A percentile compares a stretch with the other conserved stretches of the same genome.
Evolutionary conservation across 2,329 filamentous ascomycete genomes (phyloP).

Genomic region (Penicillium glabrum): DNA sequence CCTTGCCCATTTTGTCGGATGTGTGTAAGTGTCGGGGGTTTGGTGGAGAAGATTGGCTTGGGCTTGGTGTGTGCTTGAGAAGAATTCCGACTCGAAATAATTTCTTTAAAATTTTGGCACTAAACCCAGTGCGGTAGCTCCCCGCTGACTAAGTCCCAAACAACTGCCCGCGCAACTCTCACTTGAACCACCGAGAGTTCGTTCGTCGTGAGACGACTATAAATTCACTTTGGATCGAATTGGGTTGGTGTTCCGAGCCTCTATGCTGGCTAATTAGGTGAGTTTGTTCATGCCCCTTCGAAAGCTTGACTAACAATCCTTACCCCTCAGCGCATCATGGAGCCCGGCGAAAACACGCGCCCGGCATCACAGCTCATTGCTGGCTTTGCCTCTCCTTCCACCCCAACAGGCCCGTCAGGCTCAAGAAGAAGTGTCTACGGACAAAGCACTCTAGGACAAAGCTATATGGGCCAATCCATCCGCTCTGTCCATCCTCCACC

Average conservation of each 20-base stretch:
- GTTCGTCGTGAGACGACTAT: background rate
- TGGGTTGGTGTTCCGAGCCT: background rate
- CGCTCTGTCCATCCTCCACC: constrained; percentile 36
- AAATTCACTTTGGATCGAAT: background rate
- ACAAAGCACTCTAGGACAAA: constrained; percentile 30
- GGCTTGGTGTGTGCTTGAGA: constrained; percentile 19
- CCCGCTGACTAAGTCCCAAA: constrained; percentile 21
- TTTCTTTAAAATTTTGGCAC: constrained; percentile 37
- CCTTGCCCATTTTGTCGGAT: constrained; percentile 45
- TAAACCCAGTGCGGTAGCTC: constrained; percentile 30
- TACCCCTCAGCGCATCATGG: constrained; percentile 25
- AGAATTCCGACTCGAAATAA: constrained; percentile 30
- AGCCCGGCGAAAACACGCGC: constrained; percentile 47
- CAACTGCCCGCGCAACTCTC: constrained; percentile 2
- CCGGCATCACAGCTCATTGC: constrained; percentile 62
- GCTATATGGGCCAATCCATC: constrained; percentile 35
- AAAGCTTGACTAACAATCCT: background rate
- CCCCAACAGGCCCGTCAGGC: constrained; percentile 27
- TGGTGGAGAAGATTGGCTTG: constrained; percentile 22
- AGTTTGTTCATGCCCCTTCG: background rate
- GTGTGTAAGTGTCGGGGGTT: constrained; percentile 12
- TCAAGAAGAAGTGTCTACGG: constrained; percentile 20
- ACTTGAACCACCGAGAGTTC: background rate
- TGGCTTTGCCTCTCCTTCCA: constrained; percentile 49
- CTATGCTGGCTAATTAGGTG: background rate